Evolutionary conservation across 2,329 filamentous ascomycete species (phyloP).

Genomic region (Cercospora sesami): DNA sequence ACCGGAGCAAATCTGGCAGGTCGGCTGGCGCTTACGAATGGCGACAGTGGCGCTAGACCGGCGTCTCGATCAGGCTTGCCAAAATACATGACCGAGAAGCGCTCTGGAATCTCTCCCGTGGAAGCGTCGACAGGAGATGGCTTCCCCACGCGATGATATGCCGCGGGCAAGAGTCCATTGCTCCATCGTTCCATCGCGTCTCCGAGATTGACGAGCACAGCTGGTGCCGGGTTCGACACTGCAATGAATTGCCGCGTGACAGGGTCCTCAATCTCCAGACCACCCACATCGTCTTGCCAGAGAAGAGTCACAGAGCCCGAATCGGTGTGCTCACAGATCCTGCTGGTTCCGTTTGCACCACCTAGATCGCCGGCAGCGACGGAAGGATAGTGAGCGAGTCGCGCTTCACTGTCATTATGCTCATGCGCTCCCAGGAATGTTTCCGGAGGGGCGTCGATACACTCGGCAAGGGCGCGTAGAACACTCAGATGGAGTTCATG

Average conservation of each 20-base stretch:
- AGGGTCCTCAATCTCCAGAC: constrained; percentile 23
- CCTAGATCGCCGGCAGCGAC: constrained; percentile 7
- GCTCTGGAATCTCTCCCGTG: constrained; percentile 5
- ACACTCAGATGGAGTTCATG: constrained; percentile 10
- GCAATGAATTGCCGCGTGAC: constrained; percentile 12
- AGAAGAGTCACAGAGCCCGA: constrained; percentile 20
- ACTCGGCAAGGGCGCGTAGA: constrained; percentile 16
- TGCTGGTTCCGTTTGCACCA: constrained; percentile 10
- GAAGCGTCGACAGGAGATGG: neutral
- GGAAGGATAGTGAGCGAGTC: constrained; percentile 19
- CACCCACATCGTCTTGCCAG: constrained; percentile 21
- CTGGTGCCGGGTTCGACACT: constrained; percentile 12
- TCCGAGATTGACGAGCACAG: constrained; percentile 21
- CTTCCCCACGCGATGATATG: constrained; percentile 19
- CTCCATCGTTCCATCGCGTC: constrained; percentile 23
- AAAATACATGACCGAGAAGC: constrained; percentile 22
- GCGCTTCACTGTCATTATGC: constrained; percentile 16
- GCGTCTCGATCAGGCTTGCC: constrained; percentile 19
- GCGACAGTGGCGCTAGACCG: constrained; percentile 14
- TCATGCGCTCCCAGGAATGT: constrained; percentile 10
- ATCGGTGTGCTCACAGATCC: constrained; percentile 22
- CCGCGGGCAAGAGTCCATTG: constrained; percentile 18
- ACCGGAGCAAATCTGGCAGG: constrained; percentile 12
- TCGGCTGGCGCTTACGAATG: constrained; percentile 12
- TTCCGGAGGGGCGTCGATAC: neutral